phyloP scores from a whole-genome alignment of 176 grass and related monocot species.

The Oryza longistaminata region DNA sequence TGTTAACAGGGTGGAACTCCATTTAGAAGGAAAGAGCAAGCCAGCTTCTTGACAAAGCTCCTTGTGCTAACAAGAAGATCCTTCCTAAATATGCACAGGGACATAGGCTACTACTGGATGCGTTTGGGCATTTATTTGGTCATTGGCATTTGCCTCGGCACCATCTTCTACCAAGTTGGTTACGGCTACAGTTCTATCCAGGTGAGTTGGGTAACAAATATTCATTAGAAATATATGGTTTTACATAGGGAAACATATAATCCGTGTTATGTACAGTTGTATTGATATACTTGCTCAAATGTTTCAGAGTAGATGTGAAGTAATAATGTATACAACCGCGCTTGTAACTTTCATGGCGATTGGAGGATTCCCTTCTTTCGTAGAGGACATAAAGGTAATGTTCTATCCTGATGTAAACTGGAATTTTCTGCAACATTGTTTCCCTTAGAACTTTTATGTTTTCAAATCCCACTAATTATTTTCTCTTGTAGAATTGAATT shows the following conservation, averaged over 20 bases:
- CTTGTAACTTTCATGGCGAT: conserved; percentile 54
- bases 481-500: neutral
- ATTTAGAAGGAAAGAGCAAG: conserved; percentile 40
- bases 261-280: neutral
- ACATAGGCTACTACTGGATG: conserved; percentile 63
- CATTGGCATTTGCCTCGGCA: conserved; percentile 54
- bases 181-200: conserved; percentile 53
- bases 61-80: conserved; percentile 54
- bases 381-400: conserved; percentile 33
- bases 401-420: neutral
- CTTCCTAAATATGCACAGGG: conserved; percentile 60
- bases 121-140: conserved; percentile 44
- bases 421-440: neutral
- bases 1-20: conserved; percentile 32
- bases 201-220: conserved; percentile 11
- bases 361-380: conserved; percentile 58
- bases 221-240: neutral
- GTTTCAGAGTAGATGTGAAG: conserved; percentile 49
- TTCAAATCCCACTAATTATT: neutral
- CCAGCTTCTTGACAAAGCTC: conserved; percentile 39
- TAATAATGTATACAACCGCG: conserved; percentile 45
- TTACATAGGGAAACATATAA: neutral
- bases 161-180: conserved; percentile 51
- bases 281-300: neutral
- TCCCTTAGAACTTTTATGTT: neutral